Evolutionary conservation across 2,329 filamentous ascomycete genomes (phyloP), one percentile per base, ranked within the genome.

Genomic region (Fusarium fracticaudum): DNA sequence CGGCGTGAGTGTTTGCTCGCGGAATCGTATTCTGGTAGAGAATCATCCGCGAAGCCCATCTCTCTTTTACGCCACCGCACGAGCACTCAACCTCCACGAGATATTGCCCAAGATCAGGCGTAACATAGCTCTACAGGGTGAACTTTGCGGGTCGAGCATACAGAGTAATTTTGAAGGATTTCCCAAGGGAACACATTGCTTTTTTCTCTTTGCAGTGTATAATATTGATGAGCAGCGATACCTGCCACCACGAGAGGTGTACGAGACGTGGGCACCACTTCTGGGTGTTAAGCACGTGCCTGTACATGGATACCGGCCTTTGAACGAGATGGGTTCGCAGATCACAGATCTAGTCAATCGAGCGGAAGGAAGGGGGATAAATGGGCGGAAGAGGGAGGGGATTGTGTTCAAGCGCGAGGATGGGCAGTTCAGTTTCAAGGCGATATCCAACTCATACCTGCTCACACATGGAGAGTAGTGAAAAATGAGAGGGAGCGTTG

Each of bases 141-240:
- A 78, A 51, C 67, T 78, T 18, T 78, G 76, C 53, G 76, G 76
- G 2, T 76, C 76, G 15, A 74, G 63, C 45, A 71, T 78, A 41
- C 70, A 78, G 55, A 60, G 29, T 43, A 78, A 78, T 59, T 77
- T 73, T 38, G 76, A 78, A 47, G 76, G 76, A 20, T 76, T 78
- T 55, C 14, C 57, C 7, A 40, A 37, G 3, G 75, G 69, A 14
- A 22, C 60, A 14, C 77, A 80, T 67, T 78, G 78, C 12, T 82
- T 84, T 60, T 81, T 80, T 58, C 75, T 84, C 22, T 84, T 79
- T 48, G 64, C 77, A 11, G 69, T 83, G 17, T 79, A 76, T 64
- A 80, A 84, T 60, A 76, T 84, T 13, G 78, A 80, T 37, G 50
- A 63, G 37, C 74, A 78, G 44, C 67, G 63, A 26, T 78, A 81